Evolutionary conservation across 129 eudicot species (phyloP), one percentile per base, ranked within the genome.

Genomic region (Lactuca saligna): DNA sequence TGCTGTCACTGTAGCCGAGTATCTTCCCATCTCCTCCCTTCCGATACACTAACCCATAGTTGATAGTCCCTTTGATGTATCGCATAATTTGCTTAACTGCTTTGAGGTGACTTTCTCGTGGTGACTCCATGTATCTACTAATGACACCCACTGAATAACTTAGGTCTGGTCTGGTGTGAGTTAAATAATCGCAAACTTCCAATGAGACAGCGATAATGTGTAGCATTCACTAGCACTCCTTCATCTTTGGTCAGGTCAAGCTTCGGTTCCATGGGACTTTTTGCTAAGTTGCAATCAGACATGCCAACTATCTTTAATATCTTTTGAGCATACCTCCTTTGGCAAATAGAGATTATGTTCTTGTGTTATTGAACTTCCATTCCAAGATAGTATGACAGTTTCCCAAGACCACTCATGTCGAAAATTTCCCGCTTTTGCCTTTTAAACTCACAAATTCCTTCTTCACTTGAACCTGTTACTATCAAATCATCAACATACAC

Each of bases 211-310:
- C 59, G 29, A 33, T 66, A 66, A 0, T 31, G 8, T 5, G 32
- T 48, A 8, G 29, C n/a, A n/a, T 66, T n/a, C 11, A 66, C 46
- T 1, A 20, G 31, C 2, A 3, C 8, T 1, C 44, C 59, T 1
- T 6, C 44, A 25, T 44, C 39, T 25, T 65, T 44, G 13, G 70
- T 5, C 39, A 65, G 5, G 7, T 3, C 7, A 1, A 65, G 8
- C 16, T 49, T 44, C 5, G 53, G 67, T 25, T 65, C 57, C 70
- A 65, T 65, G 17, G 41, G 70, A 2, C 5, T 39, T 17, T 46
- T 48, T 6, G 59, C 10, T 2, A 25, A n/a, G 13, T 66, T 46
- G 14, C 58, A 66, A 5, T 66, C 59, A 4, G 11, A 7, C 71
- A 66, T 48, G 3, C 71, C 54, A 3, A 54, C 35, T 0, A 0